Evolutionary conservation across 805 yeast species (phyloP), one percentile per base, ranked within the genome.

Genomic region (Schizosaccharomyces japonicus): DNA sequence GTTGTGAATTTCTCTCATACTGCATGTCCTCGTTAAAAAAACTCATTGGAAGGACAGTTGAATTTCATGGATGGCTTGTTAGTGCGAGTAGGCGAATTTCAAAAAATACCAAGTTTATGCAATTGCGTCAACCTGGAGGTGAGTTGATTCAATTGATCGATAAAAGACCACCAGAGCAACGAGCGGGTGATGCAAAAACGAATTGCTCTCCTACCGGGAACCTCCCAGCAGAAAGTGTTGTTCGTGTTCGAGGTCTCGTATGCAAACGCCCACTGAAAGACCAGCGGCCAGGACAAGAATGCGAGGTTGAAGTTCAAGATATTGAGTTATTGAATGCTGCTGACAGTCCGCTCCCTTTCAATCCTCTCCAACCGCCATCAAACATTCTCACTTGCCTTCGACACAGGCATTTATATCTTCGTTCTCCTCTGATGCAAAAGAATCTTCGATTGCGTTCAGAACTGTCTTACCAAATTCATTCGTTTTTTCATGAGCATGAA

Each of bases 381-480:
- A 23, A 27, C 13, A 6, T 36, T 13, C 42, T 15, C 19, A 17
- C 26, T 26, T 23, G 17, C 13, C 32, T 42, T 23, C 13, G 31
- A 7, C 30, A 42, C 27, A 29, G 46, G 11, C 33, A 42, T 29
- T 15, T 42, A 15, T 28, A 42, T 13, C 23, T 27, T 15, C 31
- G 46, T 17, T 13, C 57, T 45, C 57, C 61, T 2, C 34, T 53
- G 21, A 52, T 56, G 46, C 64, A 60, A 47, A 33, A 52, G 5
- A 52, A 51, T 5, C 53, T 62, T 30, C 49, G 57, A 6, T 48
- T 36, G 25, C 53, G 58, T 54, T 81, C 59, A 59, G 32, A 45
- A 2, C 54, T 60, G 19, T 54, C 60, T 50, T 51, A 60, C 25
- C 52, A 64, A 10, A 64, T 67, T 19, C 60, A 73, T 26, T 34